Evolutionary conservation across 495 filamentous ascomycete species (phyloP).

Genomic region (Sporormia fimetaria): DNA sequence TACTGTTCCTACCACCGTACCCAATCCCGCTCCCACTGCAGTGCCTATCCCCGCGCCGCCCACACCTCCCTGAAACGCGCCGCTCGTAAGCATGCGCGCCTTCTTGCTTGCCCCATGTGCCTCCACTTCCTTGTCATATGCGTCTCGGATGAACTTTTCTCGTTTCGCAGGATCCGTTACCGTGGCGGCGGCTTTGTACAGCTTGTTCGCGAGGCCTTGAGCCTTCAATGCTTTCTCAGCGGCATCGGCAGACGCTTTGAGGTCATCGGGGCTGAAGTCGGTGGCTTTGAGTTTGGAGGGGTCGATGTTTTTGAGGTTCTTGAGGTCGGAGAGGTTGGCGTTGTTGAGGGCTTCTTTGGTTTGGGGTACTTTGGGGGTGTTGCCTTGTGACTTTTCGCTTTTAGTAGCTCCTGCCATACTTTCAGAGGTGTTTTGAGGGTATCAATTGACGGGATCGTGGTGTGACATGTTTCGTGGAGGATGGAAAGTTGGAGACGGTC

Average conservation of each 20-base stretch:
- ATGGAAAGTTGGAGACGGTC: no score
- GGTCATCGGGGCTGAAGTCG: no score
- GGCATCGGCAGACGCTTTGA: conserved; percentile 11
- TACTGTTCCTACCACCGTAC: conserved; percentile 16
- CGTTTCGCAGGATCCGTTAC: conserved; percentile 18
- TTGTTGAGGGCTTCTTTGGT: no score
- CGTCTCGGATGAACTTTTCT: conserved; percentile 13
- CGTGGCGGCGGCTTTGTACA: conserved; percentile 4
- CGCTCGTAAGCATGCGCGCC: conserved; percentile 17
- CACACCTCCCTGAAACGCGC: conserved; percentile 13
- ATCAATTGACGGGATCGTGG: no score
- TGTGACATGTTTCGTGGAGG: no score
- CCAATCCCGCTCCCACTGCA: conserved; percentile 9
- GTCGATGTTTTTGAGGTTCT: no score
- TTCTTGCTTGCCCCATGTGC: conserved; percentile 20
- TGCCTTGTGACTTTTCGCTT: no score
- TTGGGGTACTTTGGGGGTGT: no score
- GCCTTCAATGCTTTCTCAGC: conserved; percentile 13
- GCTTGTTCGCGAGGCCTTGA: conserved; percentile 3
- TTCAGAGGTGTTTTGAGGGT: no score
- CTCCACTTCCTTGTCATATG: conserved; percentile 15
- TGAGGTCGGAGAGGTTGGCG: no score
- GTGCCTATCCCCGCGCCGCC: conserved; percentile 17
- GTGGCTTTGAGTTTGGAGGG: no score
- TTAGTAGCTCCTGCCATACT: no score